phyloP scores from a whole-genome alignment of 139 green algal species.

The Chlorella vulgaris region DNA sequence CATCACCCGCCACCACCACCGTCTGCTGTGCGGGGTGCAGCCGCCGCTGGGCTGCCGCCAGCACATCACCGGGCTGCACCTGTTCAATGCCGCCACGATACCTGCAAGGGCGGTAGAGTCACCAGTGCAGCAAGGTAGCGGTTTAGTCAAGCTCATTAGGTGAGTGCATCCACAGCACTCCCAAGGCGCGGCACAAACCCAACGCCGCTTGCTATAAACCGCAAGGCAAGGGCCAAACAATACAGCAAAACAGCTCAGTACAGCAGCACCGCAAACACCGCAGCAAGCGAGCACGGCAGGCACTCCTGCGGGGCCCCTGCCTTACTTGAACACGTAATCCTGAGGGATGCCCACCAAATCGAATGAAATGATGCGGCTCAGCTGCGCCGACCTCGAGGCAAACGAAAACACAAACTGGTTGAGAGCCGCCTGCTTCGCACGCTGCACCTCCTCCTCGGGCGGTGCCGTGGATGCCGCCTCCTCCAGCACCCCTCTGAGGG shows the following conservation, averaged over 20 bases:
- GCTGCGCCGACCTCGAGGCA: constrained; percentile 58
- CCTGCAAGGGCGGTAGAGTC: not conserved
- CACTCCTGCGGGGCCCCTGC: not conserved
- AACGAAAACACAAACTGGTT: constrained; percentile 91
- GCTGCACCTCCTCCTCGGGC: constrained; percentile 2
- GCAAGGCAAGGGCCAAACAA: too few relatives aligned
- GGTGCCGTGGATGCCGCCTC: not conserved
- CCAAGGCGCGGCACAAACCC: too few relatives aligned
- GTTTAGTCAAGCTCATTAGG: too few relatives aligned
- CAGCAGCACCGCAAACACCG: too few relatives aligned
- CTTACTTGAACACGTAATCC: constrained; percentile 71
- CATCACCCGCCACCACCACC: constrained; percentile 60
- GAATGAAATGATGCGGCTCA: constrained; percentile 64
- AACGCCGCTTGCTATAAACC: too few relatives aligned
- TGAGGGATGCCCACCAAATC: constrained; percentile 74
- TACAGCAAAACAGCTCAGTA: too few relatives aligned
- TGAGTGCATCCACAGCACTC: too few relatives aligned
- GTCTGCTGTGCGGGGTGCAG: constrained; percentile 68
- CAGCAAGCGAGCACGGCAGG: not conserved
- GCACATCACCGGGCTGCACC: constrained; percentile 58
- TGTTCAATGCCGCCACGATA: constrained; percentile 57
- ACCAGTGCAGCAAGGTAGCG: too few relatives aligned
- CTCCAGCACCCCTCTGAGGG: constrained; percentile 39
- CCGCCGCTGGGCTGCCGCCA: constrained; percentile 54
- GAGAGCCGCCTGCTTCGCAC: constrained; percentile 47